A percentile compares a stretch with the other conserved stretches of the same genome.
Evolutionary conservation across 345 rosid species (phyloP).

Genomic region (Hypericum perforatum): DNA sequence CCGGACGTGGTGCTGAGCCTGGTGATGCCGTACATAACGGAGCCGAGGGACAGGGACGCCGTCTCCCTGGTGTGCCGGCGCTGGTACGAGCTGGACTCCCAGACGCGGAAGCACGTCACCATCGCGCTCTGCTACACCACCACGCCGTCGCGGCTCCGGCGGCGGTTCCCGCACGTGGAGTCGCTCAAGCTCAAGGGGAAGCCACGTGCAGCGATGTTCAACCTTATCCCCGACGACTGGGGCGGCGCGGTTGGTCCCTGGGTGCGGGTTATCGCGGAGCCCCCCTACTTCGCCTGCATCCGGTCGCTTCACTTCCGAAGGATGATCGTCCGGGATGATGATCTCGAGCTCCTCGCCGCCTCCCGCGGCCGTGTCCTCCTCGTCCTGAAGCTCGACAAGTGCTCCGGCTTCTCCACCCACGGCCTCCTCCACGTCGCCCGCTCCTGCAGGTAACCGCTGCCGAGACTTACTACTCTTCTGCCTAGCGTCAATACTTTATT

Average conservation of each 20-base stretch:
- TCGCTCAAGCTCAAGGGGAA: conserved; percentile 84
- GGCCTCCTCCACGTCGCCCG: conserved; percentile 63
- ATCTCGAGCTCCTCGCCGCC: conserved; percentile 51
- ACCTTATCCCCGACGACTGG: conserved; percentile 88
- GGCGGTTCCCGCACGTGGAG: conserved; percentile 50
- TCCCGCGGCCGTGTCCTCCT: conserved; percentile 38
- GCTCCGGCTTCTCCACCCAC: conserved; percentile 81
- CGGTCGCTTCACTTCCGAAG: conserved; percentile 65
- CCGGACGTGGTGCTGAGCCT: conserved; percentile 46
- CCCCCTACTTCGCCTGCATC: conserved; percentile 33
- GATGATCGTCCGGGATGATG: conserved; percentile 75
- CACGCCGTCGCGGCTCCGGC: conserved; percentile 52
- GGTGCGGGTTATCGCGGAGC: conserved; percentile 44
- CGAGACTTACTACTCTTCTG: not conserved
- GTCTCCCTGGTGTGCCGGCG: conserved; percentile 66
- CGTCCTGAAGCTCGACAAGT: conserved; percentile 68
- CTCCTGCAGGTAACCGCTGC: conserved; percentile 48
- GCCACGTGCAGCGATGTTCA: conserved; percentile 94
- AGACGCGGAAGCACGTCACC: conserved; percentile 74
- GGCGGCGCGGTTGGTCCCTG: conserved; percentile 79
- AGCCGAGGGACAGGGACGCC: conserved; percentile 63
- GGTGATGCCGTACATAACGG: conserved; percentile 64
- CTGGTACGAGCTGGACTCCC: conserved; percentile 67
- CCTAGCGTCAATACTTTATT: not conserved
- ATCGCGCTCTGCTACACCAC: conserved; percentile 79